Evolutionary conservation across 345 rosid genomes (phyloP).

Genomic region (Populus tremula): DNA sequence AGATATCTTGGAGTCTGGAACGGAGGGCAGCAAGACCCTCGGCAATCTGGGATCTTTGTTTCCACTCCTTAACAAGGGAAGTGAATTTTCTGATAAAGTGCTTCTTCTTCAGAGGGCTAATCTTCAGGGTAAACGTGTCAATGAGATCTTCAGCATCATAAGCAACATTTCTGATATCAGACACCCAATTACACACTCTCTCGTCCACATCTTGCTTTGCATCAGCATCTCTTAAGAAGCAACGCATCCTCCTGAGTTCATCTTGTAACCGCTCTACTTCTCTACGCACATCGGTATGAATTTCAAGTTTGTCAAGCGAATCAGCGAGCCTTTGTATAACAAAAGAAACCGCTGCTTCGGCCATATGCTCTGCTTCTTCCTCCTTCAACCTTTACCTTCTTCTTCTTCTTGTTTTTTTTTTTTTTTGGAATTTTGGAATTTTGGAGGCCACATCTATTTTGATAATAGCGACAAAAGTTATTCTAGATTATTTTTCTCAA

Average conservation of each 20-base stretch:
- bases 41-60: constrained; percentile 11
- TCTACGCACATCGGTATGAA: constrained; percentile 17
- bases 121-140: constrained; percentile 23
- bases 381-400: background rate
- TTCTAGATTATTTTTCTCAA: background rate
- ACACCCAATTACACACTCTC: constrained; percentile 33
- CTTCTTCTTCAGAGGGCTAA: constrained; percentile 18
- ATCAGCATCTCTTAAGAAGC: constrained; percentile 38
- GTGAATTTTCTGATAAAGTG: constrained; percentile 8
- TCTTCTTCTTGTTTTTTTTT: background rate
- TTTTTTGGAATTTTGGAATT: no score
- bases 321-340: constrained; percentile 31
- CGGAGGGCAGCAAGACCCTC: constrained; percentile 7
- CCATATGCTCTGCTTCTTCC: constrained; percentile 11
- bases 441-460: background rate
- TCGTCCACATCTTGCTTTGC: constrained; percentile 28
- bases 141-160: constrained; percentile 37
- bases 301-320: constrained; percentile 13
- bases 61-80: constrained; percentile 9
- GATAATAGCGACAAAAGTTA: no score
- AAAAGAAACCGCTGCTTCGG: constrained; percentile 29
- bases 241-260: constrained; percentile 32
- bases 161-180: constrained; percentile 31
- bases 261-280: constrained; percentile 15
- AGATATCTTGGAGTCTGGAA: constrained; percentile 17